Evolutionary conservation across 768 basidiomycete genomes (phyloP), one percentile per base, ranked within the genome.

Genomic region (Mrakia frigida): DNA sequence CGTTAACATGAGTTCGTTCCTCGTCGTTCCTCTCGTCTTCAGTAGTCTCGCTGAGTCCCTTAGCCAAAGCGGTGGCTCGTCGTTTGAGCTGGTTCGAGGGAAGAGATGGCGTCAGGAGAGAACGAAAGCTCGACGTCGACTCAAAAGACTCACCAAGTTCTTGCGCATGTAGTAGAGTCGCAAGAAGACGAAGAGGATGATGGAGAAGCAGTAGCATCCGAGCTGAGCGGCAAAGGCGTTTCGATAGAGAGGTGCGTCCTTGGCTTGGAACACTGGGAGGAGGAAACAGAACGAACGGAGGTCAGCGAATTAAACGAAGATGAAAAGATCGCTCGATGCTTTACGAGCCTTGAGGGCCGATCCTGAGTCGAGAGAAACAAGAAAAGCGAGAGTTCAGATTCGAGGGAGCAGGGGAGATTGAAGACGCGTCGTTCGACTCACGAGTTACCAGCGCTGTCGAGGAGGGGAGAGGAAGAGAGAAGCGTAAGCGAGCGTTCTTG

Each of bases 191-290:
- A 72, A 76, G 31, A 76, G 33, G 11, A 23, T 18, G 69, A 76
- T 76, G 25, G 65, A 75, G 39, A 52, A 31, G 37, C 23, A 35
- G 74, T 71, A 52, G 56, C 72, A 73, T 4, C 33, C 60, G 56
- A 73, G 53, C 25, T 59, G 56, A 18, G 18, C 56, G 37, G 31
- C 31, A 41, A 76, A 76, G n/a, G 75, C 75, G 39, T 60, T 43
- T 6, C 75, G 69, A 81, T 88, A 88, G 28, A 85, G 84, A 18
- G 87, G 87, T 1, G 81, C 81, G 79, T 87, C 87, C 69, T 84
- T 82, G 60, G 83, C 82, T 31, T 85, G 85, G 81, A 87, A 87
- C 7, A 87, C 85, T 84, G 87, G 86, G 7, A 86, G 86, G 4
- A 85, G 85, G 76, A 87, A 81, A 25, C 6, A 13, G 25, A 60